Evolutionary conservation across 2,329 filamentous ascomycete genomes (phyloP).

Genomic region (Diaporthe nobilis): DNA sequence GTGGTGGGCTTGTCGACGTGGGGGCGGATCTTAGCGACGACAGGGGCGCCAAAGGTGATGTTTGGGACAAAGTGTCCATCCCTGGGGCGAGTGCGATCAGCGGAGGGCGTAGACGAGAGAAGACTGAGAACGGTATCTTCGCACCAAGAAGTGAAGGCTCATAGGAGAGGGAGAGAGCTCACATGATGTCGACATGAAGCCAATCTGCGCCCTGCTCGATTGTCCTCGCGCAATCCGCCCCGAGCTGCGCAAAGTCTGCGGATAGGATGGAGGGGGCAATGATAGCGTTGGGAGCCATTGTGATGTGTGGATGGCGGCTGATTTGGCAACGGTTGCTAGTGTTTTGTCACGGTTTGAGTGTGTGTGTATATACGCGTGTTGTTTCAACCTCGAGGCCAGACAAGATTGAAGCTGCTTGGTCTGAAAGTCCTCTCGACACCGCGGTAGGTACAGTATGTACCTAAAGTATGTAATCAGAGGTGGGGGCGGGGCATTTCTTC

Average conservation of each 20-base stretch:
- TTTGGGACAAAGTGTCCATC: slow-evolving; percentile 99
- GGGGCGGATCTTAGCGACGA: slow-evolving; percentile 92
- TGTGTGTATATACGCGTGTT: background rate
- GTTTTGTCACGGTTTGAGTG: background rate
- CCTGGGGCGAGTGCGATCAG: slow-evolving; percentile 63
- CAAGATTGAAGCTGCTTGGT: background rate
- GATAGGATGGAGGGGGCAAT: slow-evolving; percentile 97
- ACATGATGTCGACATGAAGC: slow-evolving; percentile 95
- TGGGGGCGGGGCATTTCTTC: slow-evolving; percentile 25
- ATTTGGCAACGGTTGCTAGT: background rate
- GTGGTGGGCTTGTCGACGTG: slow-evolving; percentile 83
- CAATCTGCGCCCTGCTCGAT: slow-evolving; percentile 91
- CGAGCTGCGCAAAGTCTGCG: slow-evolving; percentile 92
- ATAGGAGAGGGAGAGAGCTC: slow-evolving; percentile 46
- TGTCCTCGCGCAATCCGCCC: slow-evolving; percentile 86
- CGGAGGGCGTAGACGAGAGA: slow-evolving; percentile 8
- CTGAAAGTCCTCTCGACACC: background rate
- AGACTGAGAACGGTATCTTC: background rate
- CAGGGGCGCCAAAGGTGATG: slow-evolving; percentile 95
- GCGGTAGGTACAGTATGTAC: background rate
- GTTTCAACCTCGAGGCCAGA: background rate
- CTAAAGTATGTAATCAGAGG: background rate
- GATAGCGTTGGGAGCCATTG: slow-evolving; percentile 91
- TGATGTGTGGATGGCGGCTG: slow-evolving; percentile 41
- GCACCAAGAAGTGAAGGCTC: background rate